phyloP scores from a whole-genome alignment of 306 rosid genomes.

The Trifolium dubium region DNA sequence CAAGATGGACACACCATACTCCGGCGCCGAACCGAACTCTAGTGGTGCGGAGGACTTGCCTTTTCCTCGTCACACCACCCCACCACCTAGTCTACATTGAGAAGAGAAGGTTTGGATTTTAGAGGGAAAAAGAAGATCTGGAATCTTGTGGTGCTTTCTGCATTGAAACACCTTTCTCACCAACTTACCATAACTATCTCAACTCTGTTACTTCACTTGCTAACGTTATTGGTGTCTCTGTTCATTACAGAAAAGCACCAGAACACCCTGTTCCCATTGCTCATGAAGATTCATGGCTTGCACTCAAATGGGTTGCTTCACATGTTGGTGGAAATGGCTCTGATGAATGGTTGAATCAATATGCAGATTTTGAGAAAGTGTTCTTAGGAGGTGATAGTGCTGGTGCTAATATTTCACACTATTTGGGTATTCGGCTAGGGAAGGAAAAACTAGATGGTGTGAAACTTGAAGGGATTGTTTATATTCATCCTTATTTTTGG shows the following conservation, averaged over 20 bases:
- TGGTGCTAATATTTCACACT: constrained; percentile 66
- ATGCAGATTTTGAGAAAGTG: constrained; percentile 55
- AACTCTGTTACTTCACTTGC: constrained; percentile 49
- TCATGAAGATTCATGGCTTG: constrained; percentile 68
- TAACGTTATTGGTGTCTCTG: constrained; percentile 61
- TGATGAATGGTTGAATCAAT: constrained; percentile 58
- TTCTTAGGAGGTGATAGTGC: constrained; percentile 77
- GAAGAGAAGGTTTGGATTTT: too few relatives aligned
- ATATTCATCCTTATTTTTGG: constrained; percentile 74
- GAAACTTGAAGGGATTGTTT: constrained; percentile 49
- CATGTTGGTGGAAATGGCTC: constrained; percentile 56
- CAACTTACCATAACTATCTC: constrained; percentile 55
- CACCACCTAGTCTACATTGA: too few relatives aligned
- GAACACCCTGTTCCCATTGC: constrained; percentile 67
- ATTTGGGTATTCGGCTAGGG: constrained; percentile 60
- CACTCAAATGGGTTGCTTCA: constrained; percentile 65
- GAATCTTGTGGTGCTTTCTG: constrained; percentile 77
- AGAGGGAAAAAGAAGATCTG: too few relatives aligned
- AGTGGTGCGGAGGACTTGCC: too few relatives aligned
- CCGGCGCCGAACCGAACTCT: too few relatives aligned
- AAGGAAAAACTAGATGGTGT: constrained; percentile 47
- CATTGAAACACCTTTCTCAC: constrained; percentile 62
- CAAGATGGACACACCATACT: too few relatives aligned
- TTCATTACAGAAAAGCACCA: constrained; percentile 70
- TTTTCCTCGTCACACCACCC: too few relatives aligned